Percentiles rank a stretch among this genome's conserved stretches.
These are phyloP conservation scores for Metschnikowia continentalis DNA, from an alignment of 805 yeast genomes.

Conservation along the genomic window DNA sequence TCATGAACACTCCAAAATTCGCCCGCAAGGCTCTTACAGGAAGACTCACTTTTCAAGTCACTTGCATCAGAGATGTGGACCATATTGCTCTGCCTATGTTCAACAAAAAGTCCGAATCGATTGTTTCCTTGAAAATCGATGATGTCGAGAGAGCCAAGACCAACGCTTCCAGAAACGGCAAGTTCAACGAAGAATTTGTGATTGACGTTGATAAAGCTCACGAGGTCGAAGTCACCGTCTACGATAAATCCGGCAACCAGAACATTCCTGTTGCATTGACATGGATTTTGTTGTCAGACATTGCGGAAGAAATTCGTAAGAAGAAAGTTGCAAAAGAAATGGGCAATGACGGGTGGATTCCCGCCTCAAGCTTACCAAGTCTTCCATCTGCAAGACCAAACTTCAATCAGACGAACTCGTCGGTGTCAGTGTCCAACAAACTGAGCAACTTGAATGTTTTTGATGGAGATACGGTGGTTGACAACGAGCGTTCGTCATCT, in stretches of 20 bases:
- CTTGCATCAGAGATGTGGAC: constrained; percentile 82
- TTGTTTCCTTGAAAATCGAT: constrained; percentile 76
- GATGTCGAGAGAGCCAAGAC: constrained; percentile 81
- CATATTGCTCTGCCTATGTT: constrained; percentile 85
- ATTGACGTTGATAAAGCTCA: constrained; percentile 85
- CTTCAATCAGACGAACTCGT: constrained; percentile 1
- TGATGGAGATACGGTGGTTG: background rate
- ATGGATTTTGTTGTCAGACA: constrained; percentile 87
- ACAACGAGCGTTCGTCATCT: background rate
- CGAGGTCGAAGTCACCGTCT: constrained; percentile 84
- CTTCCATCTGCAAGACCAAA: constrained; percentile 6
- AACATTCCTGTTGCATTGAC: constrained; percentile 84
- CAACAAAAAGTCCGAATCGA: constrained; percentile 74
- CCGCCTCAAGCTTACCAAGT: constrained; percentile 54
- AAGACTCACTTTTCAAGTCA: constrained; percentile 63
- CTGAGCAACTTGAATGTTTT: background rate
- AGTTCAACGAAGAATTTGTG: constrained; percentile 79
- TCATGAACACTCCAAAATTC: constrained; percentile 64
- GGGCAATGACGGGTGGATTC: constrained; percentile 80
- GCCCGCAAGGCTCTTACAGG: constrained; percentile 86
- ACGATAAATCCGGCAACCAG: constrained; percentile 67
- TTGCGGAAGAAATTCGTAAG: constrained; percentile 92
- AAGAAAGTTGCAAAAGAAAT: constrained; percentile 68
- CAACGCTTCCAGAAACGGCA: constrained; percentile 67
- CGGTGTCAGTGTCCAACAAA: background rate